A percentile compares a stretch with the other conserved stretches of the same genome.
Conservation (phyloP, 2,329 filamentous ascomycete genomes). For the Sporothrix mexicana region DNA sequence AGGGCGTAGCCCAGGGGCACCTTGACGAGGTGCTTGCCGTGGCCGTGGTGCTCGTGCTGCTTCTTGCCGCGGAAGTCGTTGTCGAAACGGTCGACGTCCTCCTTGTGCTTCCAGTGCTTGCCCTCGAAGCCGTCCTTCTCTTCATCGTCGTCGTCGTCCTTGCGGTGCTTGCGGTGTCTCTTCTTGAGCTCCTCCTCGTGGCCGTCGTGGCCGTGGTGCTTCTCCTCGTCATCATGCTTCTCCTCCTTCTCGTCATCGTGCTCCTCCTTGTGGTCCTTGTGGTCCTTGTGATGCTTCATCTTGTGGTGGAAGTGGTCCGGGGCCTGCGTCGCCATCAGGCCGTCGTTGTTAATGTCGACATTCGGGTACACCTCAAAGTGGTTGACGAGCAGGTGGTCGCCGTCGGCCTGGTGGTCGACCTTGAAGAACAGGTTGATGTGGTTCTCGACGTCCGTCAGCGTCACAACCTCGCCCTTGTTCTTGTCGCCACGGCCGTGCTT, state of each 20-base stretch:
- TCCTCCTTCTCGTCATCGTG: slow-evolving; percentile 41
- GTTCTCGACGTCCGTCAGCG: slow-evolving; percentile 42
- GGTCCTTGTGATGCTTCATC: slow-evolving; percentile 23
- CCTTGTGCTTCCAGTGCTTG: slow-evolving; percentile 19
- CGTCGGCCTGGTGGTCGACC: slow-evolving; percentile 53
- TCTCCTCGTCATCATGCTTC: slow-evolving; percentile 34
- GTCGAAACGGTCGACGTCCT: neutral
- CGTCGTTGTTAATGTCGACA: slow-evolving; percentile 52
- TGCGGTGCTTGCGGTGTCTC: slow-evolving; percentile 27
- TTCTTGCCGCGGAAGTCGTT: neutral
- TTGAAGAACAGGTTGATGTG: slow-evolving; percentile 61
- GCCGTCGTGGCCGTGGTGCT: slow-evolving; percentile 31
- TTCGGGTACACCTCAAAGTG: slow-evolving; percentile 65
- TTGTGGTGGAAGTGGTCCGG: slow-evolving; percentile 44
- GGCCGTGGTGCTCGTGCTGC: slow-evolving; percentile 16
- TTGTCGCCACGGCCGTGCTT: slow-evolving; percentile 33
- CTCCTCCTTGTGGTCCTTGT: slow-evolving; percentile 29
- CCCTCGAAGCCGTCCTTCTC: slow-evolving; percentile 2
- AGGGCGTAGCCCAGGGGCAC: slow-evolving; percentile 58
- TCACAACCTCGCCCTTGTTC: slow-evolving; percentile 37
- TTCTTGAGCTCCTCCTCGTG: slow-evolving; percentile 31
- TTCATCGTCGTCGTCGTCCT: slow-evolving; percentile 23
- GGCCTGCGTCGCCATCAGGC: slow-evolving; percentile 55
- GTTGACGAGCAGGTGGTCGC: slow-evolving; percentile 62
- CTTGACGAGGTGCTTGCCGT: slow-evolving; percentile 37